Conservation (phyloP, 148 eudicot genomes). For the Amaranthus hypochondriacus region DNA sequence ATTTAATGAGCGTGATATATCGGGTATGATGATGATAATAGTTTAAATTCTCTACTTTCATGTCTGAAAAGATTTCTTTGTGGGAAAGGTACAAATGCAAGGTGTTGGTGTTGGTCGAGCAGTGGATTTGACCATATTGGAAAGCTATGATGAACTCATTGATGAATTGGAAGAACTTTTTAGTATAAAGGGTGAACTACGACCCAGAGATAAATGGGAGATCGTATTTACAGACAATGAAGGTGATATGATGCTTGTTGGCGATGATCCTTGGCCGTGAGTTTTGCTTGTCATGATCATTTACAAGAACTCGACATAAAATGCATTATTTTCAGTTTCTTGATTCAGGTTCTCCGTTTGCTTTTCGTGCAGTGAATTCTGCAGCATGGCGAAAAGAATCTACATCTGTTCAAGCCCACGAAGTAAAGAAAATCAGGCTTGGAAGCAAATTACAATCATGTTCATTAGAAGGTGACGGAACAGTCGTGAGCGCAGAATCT, state of each 20-base stretch:
- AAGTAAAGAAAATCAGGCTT: slow-evolving; percentile 71
- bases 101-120: slow-evolving; percentile 96
- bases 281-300: slow-evolving; percentile 14
- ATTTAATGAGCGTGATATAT: too few relatives aligned
- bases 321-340: background rate
- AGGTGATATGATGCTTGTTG: slow-evolving; percentile 93
- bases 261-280: slow-evolving; percentile 95
- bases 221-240: slow-evolving; percentile 84
- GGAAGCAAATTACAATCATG: slow-evolving; percentile 42
- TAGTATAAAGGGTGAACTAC: slow-evolving; percentile 68
- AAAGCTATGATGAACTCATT: slow-evolving; percentile 67
- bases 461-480: slow-evolving; percentile 49
- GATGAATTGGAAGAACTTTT: slow-evolving; percentile 74
- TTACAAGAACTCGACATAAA: background rate
- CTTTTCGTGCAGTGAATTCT: slow-evolving; percentile 62
- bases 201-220: slow-evolving; percentile 67
- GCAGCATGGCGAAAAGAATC: slow-evolving; percentile 77
- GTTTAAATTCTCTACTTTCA: too few relatives aligned
- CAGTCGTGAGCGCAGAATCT: slow-evolving; percentile 43
- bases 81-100: slow-evolving; percentile 28
- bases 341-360: background rate
- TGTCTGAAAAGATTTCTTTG: too few relatives aligned
- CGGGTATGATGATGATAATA: too few relatives aligned
- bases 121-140: slow-evolving; percentile 62
- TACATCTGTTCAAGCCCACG: slow-evolving; percentile 76